Percentiles rank a stretch among this genome's conserved stretches.
These are phyloP conservation scores for Penicillium sp. DNA, from an alignment of 2,329 filamentous ascomycete species.

Conservation along the genomic window DNA sequence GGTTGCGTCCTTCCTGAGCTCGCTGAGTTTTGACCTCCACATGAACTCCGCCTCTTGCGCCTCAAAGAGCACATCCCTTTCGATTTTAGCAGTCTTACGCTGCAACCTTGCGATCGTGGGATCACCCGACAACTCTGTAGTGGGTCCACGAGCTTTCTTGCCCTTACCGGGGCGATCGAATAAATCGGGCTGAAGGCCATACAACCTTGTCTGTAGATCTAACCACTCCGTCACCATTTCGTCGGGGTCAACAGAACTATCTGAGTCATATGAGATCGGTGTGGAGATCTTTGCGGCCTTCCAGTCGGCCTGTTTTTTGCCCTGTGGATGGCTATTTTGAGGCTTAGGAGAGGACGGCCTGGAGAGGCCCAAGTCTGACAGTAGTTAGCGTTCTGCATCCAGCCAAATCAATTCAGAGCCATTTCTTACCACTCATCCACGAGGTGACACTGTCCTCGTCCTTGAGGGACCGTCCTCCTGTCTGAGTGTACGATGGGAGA, in stretches of 20 bases:
- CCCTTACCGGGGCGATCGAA: conserved; percentile 40
- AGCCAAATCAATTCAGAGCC: conserved; percentile 7
- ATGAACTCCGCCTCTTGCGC: conserved; percentile 56
- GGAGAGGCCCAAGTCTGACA: conserved; percentile 26
- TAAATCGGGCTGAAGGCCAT: conserved; percentile 52
- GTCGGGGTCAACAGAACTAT: conserved; percentile 69
- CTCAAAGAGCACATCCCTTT: conserved; percentile 72
- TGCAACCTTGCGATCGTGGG: conserved; percentile 59
- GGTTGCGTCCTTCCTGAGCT: conserved; percentile 56
- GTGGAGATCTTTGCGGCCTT: conserved; percentile 19
- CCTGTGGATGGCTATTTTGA: conserved; percentile 20
- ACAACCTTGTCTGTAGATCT: conserved; percentile 64
- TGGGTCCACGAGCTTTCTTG: conserved; percentile 33
- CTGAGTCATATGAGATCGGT: conserved; percentile 36
- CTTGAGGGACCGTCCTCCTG: conserved; percentile 23
- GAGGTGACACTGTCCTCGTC: conserved; percentile 28
- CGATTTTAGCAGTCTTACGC: conserved; percentile 68
- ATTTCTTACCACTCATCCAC: conserved; percentile 33
- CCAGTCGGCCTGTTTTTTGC: conserved; percentile 23
- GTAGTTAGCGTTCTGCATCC: conserved; percentile 22
- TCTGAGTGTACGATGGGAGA: conserved; percentile 63
- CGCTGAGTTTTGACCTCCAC: conserved; percentile 57
- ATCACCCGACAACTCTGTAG: conserved; percentile 15
- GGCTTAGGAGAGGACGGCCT: conserved; percentile 22
- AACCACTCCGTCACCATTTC: conserved; percentile 71